These are phyloP conservation scores for Daphne laureola DNA, from an alignment of 441 rosid genomes.

Conservation along the genomic window DNA sequence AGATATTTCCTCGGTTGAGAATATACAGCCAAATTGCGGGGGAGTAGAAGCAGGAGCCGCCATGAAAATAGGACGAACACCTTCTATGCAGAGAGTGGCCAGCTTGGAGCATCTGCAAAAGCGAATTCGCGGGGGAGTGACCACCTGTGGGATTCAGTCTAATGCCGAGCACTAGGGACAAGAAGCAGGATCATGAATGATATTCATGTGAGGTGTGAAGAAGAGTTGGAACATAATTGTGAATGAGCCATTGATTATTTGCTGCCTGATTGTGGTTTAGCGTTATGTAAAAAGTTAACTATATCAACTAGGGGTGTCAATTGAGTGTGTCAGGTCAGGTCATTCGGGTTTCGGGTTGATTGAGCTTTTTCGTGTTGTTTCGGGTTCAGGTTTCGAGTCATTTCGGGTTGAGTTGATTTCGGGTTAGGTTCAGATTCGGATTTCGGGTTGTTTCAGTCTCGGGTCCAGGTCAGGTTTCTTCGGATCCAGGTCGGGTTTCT, in stretches of 20 bases:
- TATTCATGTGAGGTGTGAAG: conserved; percentile 4
- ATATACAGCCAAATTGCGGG: conserved; percentile 21
- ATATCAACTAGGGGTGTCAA: too few species aligned
- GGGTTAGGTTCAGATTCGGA: too few species aligned
- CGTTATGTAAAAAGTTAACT: conserved; percentile 12
- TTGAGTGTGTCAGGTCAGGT: too few species aligned
- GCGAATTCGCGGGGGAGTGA: conserved; percentile 41
- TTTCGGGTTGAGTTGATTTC: too few species aligned
- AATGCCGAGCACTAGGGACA: conserved; percentile 26
- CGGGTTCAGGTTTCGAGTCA: too few species aligned
- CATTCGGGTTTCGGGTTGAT: too few species aligned
- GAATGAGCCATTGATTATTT: conserved; percentile 3
- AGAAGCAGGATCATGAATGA: not conserved
- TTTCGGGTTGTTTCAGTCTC: too few species aligned
- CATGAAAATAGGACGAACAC: conserved; percentile 53
- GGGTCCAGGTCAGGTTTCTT: too few species aligned
- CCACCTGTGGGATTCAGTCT: conserved; percentile 18
- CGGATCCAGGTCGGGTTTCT: too few species aligned
- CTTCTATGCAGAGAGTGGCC: conserved; percentile 74
- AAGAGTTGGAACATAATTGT: conserved; percentile 9
- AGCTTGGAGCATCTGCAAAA: conserved; percentile 93
- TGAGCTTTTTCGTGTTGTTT: too few species aligned
- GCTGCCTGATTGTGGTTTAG: conserved; percentile 7
- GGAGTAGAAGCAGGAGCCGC: conserved; percentile 19
- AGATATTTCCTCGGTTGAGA: conserved; percentile 41